These are phyloP conservation scores for Tephrocybe sp. DNA, from an alignment of 768 basidiomycete species.

Conservation along the genomic window DNA sequence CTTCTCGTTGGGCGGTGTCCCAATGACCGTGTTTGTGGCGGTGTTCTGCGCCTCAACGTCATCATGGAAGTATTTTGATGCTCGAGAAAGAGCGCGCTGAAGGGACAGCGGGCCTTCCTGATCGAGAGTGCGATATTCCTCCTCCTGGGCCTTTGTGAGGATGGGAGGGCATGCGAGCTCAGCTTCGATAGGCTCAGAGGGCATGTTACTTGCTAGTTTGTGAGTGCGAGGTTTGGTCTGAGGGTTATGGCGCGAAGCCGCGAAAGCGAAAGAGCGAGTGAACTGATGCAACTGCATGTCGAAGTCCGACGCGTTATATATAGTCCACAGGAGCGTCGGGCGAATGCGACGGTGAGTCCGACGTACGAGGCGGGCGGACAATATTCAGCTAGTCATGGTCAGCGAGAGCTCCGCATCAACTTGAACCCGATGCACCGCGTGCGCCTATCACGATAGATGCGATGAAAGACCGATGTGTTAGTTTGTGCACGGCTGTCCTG, in stretches of 20 bases:
- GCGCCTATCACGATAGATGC: too few species aligned
- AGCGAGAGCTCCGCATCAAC: neutral
- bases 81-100: neutral
- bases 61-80: neutral
- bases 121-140: constrained; percentile 26
- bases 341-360: neutral
- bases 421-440: too few species aligned
- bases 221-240: neutral
- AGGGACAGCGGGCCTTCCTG: constrained; percentile 16
- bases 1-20: constrained; percentile 14
- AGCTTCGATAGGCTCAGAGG: constrained; percentile 31
- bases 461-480: too few species aligned
- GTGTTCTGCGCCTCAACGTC: constrained; percentile 6
- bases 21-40: constrained; percentile 6
- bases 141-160: constrained; percentile 26
- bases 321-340: neutral
- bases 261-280: neutral
- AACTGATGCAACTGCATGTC: neutral
- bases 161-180: constrained; percentile 24
- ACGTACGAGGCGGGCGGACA: neutral
- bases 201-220: constrained; percentile 17
- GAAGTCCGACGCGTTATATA: neutral
- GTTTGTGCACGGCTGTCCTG: too few species aligned
- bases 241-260: neutral
- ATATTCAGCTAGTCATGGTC: neutral